Evolutionary conservation across 352 stramenopile species (phyloP).

Genomic region (Phytophthora multivora): DNA sequence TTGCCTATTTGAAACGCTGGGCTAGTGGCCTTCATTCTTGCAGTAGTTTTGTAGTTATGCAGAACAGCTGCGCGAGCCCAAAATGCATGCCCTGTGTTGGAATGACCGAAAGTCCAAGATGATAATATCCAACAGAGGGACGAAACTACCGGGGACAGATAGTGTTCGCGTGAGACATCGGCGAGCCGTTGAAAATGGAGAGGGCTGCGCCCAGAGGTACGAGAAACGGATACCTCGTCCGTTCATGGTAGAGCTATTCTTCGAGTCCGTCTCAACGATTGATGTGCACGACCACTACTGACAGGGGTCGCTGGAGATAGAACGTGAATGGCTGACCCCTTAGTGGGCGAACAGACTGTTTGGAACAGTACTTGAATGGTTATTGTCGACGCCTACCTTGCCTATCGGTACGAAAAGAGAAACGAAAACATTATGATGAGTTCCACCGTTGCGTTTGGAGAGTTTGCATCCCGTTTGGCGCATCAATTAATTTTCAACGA

Average conservation of each 20-base stretch:
- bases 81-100: conserved; percentile 8
- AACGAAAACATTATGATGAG: not conserved
- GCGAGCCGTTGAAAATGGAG: not conserved
- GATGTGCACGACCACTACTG: conserved; percentile 9
- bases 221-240: conserved; percentile 3
- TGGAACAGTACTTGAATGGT: conserved; percentile 1
- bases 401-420: not conserved
- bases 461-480: conserved; percentile 5
- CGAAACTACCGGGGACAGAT: not conserved
- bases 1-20: not conserved
- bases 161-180: not conserved
- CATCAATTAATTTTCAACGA: conserved; percentile 13
- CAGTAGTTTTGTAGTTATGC: conserved; percentile 1
- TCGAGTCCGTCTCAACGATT: not conserved
- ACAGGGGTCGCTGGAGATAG: conserved; percentile 1
- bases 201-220: not conserved
- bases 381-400: conserved; percentile 1
- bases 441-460: conserved; percentile 3
- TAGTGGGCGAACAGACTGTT: not conserved
- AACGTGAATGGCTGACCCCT: conserved; percentile 1
- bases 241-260: conserved; percentile 13
- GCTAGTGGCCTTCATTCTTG: not conserved
- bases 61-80: not conserved
- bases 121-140: conserved; percentile 7
- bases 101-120: conserved; percentile 1